Base-by-base conservation (phyloP, 768 basidiomycete genomes). In the Lyophyllum atratum region DNA sequence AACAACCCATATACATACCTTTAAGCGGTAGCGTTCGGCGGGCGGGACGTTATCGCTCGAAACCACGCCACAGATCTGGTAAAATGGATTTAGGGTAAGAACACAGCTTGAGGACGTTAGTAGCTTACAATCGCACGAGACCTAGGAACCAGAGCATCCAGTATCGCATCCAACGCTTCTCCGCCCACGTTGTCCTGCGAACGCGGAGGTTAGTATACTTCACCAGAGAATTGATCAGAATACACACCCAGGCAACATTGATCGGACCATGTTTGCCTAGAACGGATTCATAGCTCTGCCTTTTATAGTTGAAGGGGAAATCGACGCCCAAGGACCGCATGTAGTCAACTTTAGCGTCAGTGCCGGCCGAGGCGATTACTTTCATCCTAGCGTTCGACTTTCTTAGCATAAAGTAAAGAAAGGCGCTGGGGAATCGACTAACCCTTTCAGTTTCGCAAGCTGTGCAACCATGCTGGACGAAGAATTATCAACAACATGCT, bases 281-380 rank as follows among this genome's bases (percentile, higher is more conserved):
- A 7, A 82, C 67, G 8, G 81, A 77, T 2, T 62, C 64, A 0
- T 80, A 78, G 48, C 73, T 70, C 1, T 70, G 66, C 0, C 74
- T 84, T 74, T 88, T 86, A 70, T 85, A 87, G 70, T 87, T 86
- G 73, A 86, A 86, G 0, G 74, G 78, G n/a, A 83, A 74, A 56
- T 88, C 85, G 0, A 79, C 80, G 1, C 85, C 85, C 4, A 85
- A 59, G 8, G 74, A 74, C 48, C 72, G 74, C 64, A 86, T 62
- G 57, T 76, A 86, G 9, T 70, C 69, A 4, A 88, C 81, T 70
- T 90, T 88, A 34, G 82, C 79, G 31, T 86, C 83, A 0, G 80
- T 77, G 2, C 89, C 86, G 0, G 84, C 82, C 0, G 82, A 85
- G 0, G 80, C 83, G 55, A 90, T 83, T 26, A 88, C 86, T 60